phyloP scores from a whole-genome alignment of 1,284 basidiomycete species.

The Austroboletus rostrupii region DNA sequence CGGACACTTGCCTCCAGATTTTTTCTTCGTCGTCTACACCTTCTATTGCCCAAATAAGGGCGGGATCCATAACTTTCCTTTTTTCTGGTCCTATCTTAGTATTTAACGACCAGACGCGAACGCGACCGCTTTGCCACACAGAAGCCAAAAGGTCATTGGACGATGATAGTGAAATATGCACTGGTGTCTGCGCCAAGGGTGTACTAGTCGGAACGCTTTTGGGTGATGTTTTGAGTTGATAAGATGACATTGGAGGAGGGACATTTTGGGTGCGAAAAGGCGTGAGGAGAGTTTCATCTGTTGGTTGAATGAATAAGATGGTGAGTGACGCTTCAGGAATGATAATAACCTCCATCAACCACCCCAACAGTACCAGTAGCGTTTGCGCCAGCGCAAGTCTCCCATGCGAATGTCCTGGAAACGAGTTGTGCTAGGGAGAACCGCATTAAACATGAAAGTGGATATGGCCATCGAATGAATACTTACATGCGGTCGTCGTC shows the following conservation, averaged over 20 bases:
- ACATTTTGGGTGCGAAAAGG: constrained; percentile 93
- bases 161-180: constrained; percentile 65
- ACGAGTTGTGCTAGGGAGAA: constrained; percentile 48
- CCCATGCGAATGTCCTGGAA: constrained; percentile 71
- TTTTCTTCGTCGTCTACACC: constrained; percentile 21
- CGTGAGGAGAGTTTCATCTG: constrained; percentile 79
- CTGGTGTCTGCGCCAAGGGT: constrained; percentile 36
- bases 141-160: constrained; percentile 59
- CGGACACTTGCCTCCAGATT: constrained; percentile 38
- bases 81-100: constrained; percentile 61
- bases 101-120: constrained; percentile 69
- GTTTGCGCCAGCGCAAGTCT: constrained; percentile 70
- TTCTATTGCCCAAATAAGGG: constrained; percentile 43
- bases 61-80: constrained; percentile 62
- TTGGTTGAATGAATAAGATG: constrained; percentile 4
- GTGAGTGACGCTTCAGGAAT: constrained; percentile 33
- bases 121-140: constrained; percentile 61
- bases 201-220: constrained; percentile 12
- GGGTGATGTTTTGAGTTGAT: constrained; percentile 47
- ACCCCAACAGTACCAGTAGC: constrained; percentile 89
- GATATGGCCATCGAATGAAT: not conserved
- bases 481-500: constrained; percentile 64
- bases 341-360: constrained; percentile 78
- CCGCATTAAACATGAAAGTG: constrained; percentile 1
- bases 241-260: constrained; percentile 92